Evolutionary conservation across 176 grass and related monocot species (phyloP).

Genomic region (Dendrocalamus sinicus): DNA sequence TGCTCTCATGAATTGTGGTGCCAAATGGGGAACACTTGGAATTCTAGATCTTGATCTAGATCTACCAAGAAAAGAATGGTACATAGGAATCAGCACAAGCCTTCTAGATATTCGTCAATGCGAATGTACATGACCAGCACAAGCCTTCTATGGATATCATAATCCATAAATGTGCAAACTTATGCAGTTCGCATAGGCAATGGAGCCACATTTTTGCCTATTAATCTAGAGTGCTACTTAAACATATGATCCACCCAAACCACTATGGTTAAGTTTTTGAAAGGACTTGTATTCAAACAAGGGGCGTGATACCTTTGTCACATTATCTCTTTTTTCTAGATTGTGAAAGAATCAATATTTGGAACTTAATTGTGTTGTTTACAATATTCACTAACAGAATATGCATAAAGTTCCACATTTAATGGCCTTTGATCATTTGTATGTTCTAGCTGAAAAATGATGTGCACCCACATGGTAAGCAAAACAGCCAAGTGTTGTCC

Average conservation of each 20-base stretch:
- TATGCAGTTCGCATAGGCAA: not conserved
- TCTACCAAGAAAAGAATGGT: slow-evolving; percentile 37
- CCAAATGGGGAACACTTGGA: slow-evolving; percentile 54
- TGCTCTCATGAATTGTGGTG: slow-evolving; percentile 55
- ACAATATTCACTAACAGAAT: not conserved
- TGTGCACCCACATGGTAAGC: not conserved
- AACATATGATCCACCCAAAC: not conserved
- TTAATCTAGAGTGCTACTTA: not conserved
- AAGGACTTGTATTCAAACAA: not conserved
- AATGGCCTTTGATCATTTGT: no score
- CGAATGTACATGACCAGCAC: not conserved
- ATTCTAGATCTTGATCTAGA: slow-evolving; percentile 54
- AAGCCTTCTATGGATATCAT: not conserved
- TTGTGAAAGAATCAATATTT: not conserved
- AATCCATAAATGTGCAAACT: not conserved
- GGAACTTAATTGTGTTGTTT: not conserved
- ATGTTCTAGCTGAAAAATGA: no score
- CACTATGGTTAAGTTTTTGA: not conserved
- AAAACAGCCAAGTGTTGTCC: not conserved
- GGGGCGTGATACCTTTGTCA: not conserved
- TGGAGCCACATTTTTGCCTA: not conserved
- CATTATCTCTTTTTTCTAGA: slow-evolving; percentile 1
- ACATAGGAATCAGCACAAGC: not conserved
- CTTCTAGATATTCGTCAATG: not conserved
- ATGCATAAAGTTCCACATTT: no score